Percentiles rank a stretch among this genome's conserved stretches.
Conservation (phyloP, 768 basidiomycete genomes). For the Leucosporidium yakuticum region DNA sequence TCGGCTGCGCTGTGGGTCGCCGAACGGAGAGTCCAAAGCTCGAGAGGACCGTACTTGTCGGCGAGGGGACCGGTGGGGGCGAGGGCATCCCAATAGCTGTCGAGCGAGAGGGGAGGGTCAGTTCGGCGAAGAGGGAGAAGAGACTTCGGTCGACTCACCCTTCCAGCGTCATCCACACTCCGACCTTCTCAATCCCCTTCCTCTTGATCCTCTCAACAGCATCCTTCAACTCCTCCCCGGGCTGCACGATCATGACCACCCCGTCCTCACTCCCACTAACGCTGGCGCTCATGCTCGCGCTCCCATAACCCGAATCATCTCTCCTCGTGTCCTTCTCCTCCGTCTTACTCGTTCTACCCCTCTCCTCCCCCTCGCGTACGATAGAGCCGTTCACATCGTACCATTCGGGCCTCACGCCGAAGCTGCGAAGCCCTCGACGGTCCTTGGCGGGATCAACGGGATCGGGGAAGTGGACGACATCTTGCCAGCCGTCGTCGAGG, state of each 20-base stretch:
- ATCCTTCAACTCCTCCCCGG: conserved; percentile 7
- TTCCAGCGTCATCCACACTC: conserved; percentile 36
- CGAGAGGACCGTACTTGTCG: conserved; percentile 14
- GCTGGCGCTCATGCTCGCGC: too few relatives aligned
- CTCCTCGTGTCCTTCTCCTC: too few relatives aligned
- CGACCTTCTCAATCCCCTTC: conserved; percentile 27
- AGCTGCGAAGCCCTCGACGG: conserved; percentile 13
- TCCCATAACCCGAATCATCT: too few relatives aligned
- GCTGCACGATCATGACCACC: conserved; percentile 6
- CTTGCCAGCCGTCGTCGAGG: conserved; percentile 39
- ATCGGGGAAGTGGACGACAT: conserved; percentile 7
- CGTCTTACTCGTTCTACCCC: too few relatives aligned
- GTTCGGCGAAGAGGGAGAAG: neutral
- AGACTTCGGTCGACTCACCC: conserved; percentile 16
- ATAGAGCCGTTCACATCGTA: neutral
- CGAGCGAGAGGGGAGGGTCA: neutral
- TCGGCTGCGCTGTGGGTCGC: conserved; percentile 1
- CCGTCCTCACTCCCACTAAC: neutral
- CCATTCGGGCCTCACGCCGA: conserved; percentile 21
- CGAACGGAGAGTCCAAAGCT: conserved; percentile 1
- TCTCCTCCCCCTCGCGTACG: too few relatives aligned
- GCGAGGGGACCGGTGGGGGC: conserved; percentile 19
- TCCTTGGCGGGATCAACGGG: too few relatives aligned
- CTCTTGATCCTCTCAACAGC: conserved; percentile 25
- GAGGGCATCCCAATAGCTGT: conserved; percentile 34